Base-by-base conservation (phyloP, 495 filamentous ascomycete species). In the Neurospora sp. region DNA sequence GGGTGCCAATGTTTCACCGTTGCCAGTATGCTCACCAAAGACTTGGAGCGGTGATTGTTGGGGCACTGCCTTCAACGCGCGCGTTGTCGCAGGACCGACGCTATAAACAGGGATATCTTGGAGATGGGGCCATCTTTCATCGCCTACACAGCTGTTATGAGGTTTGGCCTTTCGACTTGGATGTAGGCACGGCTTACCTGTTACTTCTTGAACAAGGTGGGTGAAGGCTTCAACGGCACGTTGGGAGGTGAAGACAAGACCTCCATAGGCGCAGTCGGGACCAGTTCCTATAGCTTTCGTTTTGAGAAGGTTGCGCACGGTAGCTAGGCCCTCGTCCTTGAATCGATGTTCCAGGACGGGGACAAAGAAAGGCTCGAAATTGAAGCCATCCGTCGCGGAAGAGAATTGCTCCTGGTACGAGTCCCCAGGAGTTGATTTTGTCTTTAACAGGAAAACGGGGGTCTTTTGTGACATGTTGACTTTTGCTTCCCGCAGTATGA, bases 201-300 rank as follows among this genome's bases (percentile, higher is more conserved):
- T 79, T 39, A 82, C 79, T 48, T 84, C 83, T 39, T 83, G 81
- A n/a, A 95, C 84, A n/a, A 94, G 84, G 39, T 85, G 79, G 12
- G 89, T 84, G 75, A 97, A 94, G 2, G 90, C 94, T 77, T 98
- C 96, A 12, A 97, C 96, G 7, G 96, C 92, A 23, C 96, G 89
- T 79, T 98, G 96, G 20, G 93, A 97, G 1, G 96, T 99, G 80
- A 99, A 96, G 69, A 98, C 92, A 70, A 98, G 79, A 2, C 93
- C 94, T 14, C 93, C 93, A 81, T 97, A 97, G 73, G 83, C 80
- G 70, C 81, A 74, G 11, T 75, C 79, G 37, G 72, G 40, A 59
- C 73, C 38, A 4, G 27, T 75, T 41, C 76, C 79, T 72, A 88
- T 84, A n/a, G 74, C 69, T 35, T 76, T 77, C 23, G 73, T 75